Percentiles rank a stretch among this genome's conserved stretches.
phyloP scores from a whole-genome alignment of 768 basidiomycete genomes.

The Pleurotus cornucopiae region DNA sequence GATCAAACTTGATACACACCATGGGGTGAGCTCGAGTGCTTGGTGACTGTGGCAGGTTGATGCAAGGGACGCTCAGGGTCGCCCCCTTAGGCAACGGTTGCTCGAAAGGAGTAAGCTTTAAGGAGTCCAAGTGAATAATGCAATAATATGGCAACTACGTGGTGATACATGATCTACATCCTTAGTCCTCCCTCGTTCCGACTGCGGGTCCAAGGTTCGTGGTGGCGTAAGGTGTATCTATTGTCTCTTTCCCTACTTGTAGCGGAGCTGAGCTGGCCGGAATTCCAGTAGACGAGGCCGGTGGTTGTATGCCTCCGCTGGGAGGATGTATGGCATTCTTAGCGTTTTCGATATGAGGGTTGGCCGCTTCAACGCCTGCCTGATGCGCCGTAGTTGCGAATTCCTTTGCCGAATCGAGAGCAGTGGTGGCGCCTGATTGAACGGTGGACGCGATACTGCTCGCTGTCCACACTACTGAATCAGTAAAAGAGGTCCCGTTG shows the following conservation, averaged over 20 bases:
- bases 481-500: not conserved
- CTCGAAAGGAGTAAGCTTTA: not conserved
- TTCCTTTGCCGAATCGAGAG: constrained; percentile 25
- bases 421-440: constrained; percentile 26
- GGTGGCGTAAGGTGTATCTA: constrained; percentile 24
- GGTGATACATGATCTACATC: no score
- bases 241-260: constrained; percentile 32
- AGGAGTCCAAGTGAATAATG: not conserved
- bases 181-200: not conserved
- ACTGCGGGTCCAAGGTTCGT: not conserved
- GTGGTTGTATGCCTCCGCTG: constrained; percentile 7
- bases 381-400: constrained; percentile 26
- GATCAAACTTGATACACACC: no score
- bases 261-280: constrained; percentile 35
- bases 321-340: constrained; percentile 21
- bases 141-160: not conserved
- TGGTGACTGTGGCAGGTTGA: no score
- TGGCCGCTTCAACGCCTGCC: constrained; percentile 23
- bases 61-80: no score
- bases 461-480: constrained; percentile 3
- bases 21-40: no score
- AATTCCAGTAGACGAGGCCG: constrained; percentile 19
- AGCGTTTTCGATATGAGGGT: constrained; percentile 38
- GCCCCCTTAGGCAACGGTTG: not conserved
- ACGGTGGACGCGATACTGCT: constrained; percentile 25